A percentile compares a stretch with the other conserved stretches of the same genome.
These are phyloP conservation scores for Pythium aristosporum DNA, from an alignment of 352 stramenopile species.

Conservation along the genomic window DNA sequence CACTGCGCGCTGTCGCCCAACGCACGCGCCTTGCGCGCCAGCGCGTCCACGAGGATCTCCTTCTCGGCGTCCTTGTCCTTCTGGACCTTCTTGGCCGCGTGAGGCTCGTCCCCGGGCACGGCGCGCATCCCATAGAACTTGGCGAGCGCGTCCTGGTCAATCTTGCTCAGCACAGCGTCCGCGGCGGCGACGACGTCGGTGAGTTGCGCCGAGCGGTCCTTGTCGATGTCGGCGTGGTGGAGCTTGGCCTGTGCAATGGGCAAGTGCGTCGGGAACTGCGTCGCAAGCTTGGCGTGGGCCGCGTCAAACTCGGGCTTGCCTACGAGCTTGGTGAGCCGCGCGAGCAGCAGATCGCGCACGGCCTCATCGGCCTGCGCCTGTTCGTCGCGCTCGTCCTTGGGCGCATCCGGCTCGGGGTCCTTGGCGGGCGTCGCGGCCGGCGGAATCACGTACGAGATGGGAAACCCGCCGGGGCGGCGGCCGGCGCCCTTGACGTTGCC, in stretches of 20 bases:
- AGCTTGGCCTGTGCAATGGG: slow-evolving; percentile 62
- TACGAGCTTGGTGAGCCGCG: slow-evolving; percentile 60
- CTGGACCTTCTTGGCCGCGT: slow-evolving; percentile 62
- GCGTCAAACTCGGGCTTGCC: slow-evolving; percentile 65
- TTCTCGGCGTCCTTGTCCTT: slow-evolving; percentile 79
- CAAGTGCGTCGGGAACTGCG: slow-evolving; percentile 61
- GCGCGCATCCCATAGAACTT: slow-evolving; percentile 71
- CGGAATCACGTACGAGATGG: slow-evolving; percentile 75
- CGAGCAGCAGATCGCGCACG: slow-evolving; percentile 69
- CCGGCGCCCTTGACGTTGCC: slow-evolving; percentile 56
- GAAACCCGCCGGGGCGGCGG: slow-evolving; percentile 63
- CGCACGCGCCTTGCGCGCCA: slow-evolving; percentile 70
- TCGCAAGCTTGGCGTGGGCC: slow-evolving; percentile 47
- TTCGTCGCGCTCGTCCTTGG: slow-evolving; percentile 70
- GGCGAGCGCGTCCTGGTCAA: slow-evolving; percentile 67
- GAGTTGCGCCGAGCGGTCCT: slow-evolving; percentile 43
- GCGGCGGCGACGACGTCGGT: slow-evolving; percentile 51
- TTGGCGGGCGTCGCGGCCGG: slow-evolving; percentile 52
- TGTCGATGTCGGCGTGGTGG: slow-evolving; percentile 72
- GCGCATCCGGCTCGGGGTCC: slow-evolving; percentile 60
- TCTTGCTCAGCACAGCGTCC: slow-evolving; percentile 53
- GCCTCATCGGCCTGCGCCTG: slow-evolving; percentile 65
- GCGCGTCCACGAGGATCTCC: slow-evolving; percentile 63
- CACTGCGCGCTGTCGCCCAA: slow-evolving; percentile 54
- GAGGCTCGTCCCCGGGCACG: slow-evolving; percentile 47